Evolutionary conservation across 257 asterid genomes (phyloP), one percentile per base, ranked within the genome.

Genomic region (Nicotiana attenuata): DNA sequence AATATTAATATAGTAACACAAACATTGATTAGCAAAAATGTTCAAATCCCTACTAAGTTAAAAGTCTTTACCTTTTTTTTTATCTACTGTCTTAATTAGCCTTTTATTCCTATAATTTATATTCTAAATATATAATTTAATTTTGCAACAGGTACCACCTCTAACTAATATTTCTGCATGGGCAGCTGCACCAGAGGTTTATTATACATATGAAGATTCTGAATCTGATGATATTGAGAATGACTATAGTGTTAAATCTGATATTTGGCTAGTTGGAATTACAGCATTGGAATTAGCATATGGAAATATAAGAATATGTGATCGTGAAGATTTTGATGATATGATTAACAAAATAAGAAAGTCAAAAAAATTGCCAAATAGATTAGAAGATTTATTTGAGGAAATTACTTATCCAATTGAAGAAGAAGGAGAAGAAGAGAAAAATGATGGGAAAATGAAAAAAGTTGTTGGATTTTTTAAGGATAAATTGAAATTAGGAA

Each of bases 261-360:
- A 80, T 8, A 65, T 80, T 19, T 80, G 83, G 83, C 10, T 65
- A 9, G 78, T 80, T 1, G 83, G 83, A 1, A 65, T 80, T 55
- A 16, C 65, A 5, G 83, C 83, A 29, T 3, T 80, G 55, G 83
- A 80, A 52, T 65, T 65, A 17, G 83, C 83, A 0, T 80, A 80
- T 50, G 78, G 83, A 19, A 47, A 41, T 19, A 29, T 80, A 35
- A 31, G 65, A 26, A 28, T 52, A 5, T 16, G 16, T 10, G 10
- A 52, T 52, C 78, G 83, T 7, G 33, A 10, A 28, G 78, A 68
- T 1, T 4, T 80, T 8, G 65, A 65, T 1, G 22, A 16, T 4
- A 1, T 65, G 55, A 80, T 80, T 15, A 65, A 31, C 33, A 71
- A 47, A 57, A 80, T 80, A 50, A 13, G 10, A 14, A 22, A 22